A percentile compares a stretch with the other conserved stretches of the same genome.
phyloP scores from a whole-genome alignment of 106 monocot genomes.

The Dactylorhiza incarnata region DNA sequence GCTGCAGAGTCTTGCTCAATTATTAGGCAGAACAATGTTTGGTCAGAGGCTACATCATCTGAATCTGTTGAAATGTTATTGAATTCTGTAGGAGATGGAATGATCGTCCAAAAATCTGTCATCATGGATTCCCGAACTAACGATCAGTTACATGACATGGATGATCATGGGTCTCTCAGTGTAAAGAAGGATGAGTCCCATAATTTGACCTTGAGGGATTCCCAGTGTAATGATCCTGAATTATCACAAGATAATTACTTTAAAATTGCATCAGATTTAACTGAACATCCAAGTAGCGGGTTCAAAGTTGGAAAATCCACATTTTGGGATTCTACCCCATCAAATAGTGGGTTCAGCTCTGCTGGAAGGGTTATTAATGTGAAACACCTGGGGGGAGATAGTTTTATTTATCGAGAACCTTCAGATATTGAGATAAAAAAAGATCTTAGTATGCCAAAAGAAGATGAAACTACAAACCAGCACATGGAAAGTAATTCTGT shows the following conservation, averaged over 20 bases:
- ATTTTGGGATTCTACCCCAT: slow-evolving; percentile 6
- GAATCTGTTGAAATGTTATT: slow-evolving; percentile 92
- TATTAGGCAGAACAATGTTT: slow-evolving; percentile 60
- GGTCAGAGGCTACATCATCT: slow-evolving; percentile 87
- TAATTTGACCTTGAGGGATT: slow-evolving; percentile 9
- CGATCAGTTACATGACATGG: slow-evolving; percentile 15
- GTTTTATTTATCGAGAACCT: neutral
- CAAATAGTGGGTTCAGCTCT: slow-evolving; percentile 7
- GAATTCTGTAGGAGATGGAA: slow-evolving; percentile 68
- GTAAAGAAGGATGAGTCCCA: slow-evolving; percentile 9
- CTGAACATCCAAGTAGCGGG: slow-evolving; percentile 7
- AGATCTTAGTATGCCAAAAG: no score
- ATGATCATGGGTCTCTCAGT: slow-evolving; percentile 17
- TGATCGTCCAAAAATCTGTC: slow-evolving; percentile 23
- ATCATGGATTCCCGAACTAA: slow-evolving; percentile 21
- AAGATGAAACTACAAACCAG: no score
- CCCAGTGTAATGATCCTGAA: slow-evolving; percentile 7
- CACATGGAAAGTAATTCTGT: no score
- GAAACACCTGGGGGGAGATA: slow-evolving; percentile 5
- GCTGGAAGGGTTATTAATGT: slow-evolving; percentile 10
- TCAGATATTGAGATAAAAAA: neutral
- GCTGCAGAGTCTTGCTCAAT: slow-evolving; percentile 57
- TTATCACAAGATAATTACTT: slow-evolving; percentile 11
- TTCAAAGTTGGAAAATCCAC: slow-evolving; percentile 13
- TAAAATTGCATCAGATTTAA: slow-evolving; percentile 9